Conservation (phyloP, 2,329 filamentous ascomycete species). For the Diaporthe citriasiana region DNA sequence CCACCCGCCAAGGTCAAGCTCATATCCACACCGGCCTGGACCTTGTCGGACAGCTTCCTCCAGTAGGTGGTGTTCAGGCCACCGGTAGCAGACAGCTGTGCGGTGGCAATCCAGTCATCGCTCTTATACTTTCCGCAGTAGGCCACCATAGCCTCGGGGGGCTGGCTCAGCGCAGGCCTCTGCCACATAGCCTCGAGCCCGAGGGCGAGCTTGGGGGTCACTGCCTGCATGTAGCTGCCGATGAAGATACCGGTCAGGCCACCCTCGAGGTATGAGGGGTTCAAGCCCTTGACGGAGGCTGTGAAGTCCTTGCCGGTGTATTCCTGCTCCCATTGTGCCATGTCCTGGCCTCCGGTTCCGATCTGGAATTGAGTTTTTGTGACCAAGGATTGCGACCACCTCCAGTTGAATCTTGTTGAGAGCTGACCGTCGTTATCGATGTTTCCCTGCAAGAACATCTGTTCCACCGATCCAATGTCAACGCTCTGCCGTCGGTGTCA, state of each 20-base stretch:
- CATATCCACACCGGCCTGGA: slow-evolving; percentile 96
- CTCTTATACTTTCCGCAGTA: slow-evolving; percentile 95
- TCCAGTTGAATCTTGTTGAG: slow-evolving; percentile 91
- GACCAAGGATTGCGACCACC: slow-evolving; percentile 84
- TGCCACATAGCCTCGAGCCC: slow-evolving; percentile 97
- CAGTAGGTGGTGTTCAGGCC: slow-evolving; percentile 94
- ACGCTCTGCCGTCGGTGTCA: neutral
- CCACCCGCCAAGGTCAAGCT: slow-evolving; percentile 84
- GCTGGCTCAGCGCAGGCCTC: slow-evolving; percentile 84
- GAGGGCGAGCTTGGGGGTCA: slow-evolving; percentile 88
- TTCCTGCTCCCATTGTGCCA: slow-evolving; percentile 95
- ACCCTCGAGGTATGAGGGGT: slow-evolving; percentile 94
- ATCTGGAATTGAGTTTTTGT: slow-evolving; percentile 92
- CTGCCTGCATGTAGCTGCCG: slow-evolving; percentile 92
- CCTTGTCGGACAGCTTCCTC: slow-evolving; percentile 91
- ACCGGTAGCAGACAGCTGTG: slow-evolving; percentile 90
- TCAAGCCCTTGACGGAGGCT: slow-evolving; percentile 91
- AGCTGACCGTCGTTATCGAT: slow-evolving; percentile 93
- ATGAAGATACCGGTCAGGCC: slow-evolving; percentile 96
- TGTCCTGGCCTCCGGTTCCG: slow-evolving; percentile 82
- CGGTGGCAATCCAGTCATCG: slow-evolving; percentile 91
- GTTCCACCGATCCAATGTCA: slow-evolving; percentile 41
- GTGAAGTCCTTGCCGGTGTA: slow-evolving; percentile 95
- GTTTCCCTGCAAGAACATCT: slow-evolving; percentile 97
- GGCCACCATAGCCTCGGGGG: slow-evolving; percentile 90